A percentile compares a stretch with the other conserved stretches of the same genome.
Conservation (phyloP, 108 stramenopile species). For the Cyclostephanos tholiformis region DNA sequence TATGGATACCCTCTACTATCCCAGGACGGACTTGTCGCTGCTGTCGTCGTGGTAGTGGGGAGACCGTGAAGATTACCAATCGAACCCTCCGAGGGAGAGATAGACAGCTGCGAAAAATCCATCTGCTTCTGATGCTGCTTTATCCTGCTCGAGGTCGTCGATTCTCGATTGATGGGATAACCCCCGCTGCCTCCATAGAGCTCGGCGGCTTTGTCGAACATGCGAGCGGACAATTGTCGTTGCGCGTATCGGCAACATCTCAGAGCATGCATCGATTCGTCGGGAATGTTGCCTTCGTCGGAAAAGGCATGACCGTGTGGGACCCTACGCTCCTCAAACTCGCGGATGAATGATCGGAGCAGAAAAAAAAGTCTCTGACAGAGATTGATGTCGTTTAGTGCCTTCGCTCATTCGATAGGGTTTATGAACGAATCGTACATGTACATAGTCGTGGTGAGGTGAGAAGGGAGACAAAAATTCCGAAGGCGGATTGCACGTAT, state of each 20-base stretch:
- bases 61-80: neutral
- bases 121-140: slow-evolving; percentile 10
- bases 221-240: slow-evolving; percentile 38
- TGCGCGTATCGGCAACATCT: slow-evolving; percentile 40
- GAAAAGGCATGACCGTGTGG: neutral
- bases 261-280: slow-evolving; percentile 10
- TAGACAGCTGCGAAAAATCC: slow-evolving; percentile 13
- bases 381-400: slow-evolving; percentile 50
- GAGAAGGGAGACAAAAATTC: neutral
- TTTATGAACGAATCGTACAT: neutral
- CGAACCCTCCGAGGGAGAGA: slow-evolving; percentile 36
- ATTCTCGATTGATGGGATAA: slow-evolving; percentile 41
- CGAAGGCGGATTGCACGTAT: neutral
- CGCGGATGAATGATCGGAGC: slow-evolving; percentile 52
- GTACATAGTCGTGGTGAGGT: neutral
- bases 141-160: slow-evolving; percentile 27
- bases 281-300: neutral
- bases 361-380: slow-evolving; percentile 61
- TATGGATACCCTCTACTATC: slow-evolving; percentile 1
- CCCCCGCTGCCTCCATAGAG: slow-evolving; percentile 20
- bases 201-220: slow-evolving; percentile 37
- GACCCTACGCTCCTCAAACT: slow-evolving; percentile 38
- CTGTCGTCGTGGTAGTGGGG: neutral
- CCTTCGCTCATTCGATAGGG: neutral
- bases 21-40: neutral